Percentiles rank a stretch among this genome's conserved stretches.
Conservation (phyloP, 352 stramenopile species). For the Globisporangium barbulae region DNA sequence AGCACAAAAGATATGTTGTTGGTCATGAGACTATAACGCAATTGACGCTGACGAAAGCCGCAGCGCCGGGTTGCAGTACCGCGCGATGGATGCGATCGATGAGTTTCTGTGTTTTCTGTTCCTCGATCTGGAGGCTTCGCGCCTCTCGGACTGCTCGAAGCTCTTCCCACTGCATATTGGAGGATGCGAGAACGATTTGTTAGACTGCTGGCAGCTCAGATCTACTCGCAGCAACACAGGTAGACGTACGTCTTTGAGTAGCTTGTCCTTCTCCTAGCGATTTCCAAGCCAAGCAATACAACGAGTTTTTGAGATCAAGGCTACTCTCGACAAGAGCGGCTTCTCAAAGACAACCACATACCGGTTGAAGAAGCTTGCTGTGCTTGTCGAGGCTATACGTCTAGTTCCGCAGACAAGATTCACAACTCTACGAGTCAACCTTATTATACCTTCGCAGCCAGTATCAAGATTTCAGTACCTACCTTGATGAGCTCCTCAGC, state of each 20-base stretch:
- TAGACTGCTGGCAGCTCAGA: background rate
- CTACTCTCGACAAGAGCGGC: no score
- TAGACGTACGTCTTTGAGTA: constrained; percentile 27
- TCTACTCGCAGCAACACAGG: background rate
- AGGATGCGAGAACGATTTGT: background rate
- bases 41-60: no score
- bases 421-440: background rate
- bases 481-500: constrained; percentile 45
- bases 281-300: background rate
- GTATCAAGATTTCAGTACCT: background rate
- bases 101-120: constrained; percentile 24
- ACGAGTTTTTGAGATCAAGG: no score
- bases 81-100: constrained; percentile 34
- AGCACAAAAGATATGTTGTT: background rate
- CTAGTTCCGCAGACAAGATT: constrained; percentile 12
- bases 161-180: constrained; percentile 38
- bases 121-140: constrained; percentile 26
- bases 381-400: constrained; percentile 31
- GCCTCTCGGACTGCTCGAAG: constrained; percentile 35
- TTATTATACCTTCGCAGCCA: background rate
- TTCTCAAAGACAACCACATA: constrained; percentile 10
- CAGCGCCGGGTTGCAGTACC: constrained; percentile 12
- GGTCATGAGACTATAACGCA: no score
- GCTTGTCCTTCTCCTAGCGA: constrained; percentile 34
- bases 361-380: constrained; percentile 26